A percentile compares a stretch with the other conserved stretches of the same genome.
These are phyloP conservation scores for Candida adriatica DNA, from an alignment of 805 yeast genomes.

Conservation along the genomic window DNA sequence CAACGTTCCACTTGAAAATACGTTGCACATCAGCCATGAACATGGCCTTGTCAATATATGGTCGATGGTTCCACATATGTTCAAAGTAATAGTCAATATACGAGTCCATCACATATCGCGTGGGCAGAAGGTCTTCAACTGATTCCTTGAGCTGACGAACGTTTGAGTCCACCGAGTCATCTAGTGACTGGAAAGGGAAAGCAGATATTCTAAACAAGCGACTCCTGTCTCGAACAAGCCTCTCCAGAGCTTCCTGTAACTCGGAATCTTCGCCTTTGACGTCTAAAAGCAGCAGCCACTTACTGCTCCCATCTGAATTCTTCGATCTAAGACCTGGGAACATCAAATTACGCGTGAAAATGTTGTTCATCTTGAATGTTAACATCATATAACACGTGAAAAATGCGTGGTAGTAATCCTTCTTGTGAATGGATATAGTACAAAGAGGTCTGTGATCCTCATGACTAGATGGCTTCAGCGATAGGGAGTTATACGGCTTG, in stretches of 20 bases:
- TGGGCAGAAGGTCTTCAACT: conserved; percentile 31
- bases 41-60: conserved; percentile 34
- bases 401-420: conserved; percentile 16
- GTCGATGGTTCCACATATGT: conserved; percentile 38
- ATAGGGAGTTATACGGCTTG: conserved; percentile 10
- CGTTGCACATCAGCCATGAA: conserved; percentile 24
- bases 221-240: conserved; percentile 8
- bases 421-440: conserved; percentile 10
- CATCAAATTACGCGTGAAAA: conserved; percentile 3
- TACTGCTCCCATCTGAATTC: conserved; percentile 14
- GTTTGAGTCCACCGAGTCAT: conserved; percentile 13
- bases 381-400: conserved; percentile 12
- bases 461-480: conserved; percentile 14
- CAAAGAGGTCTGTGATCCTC: conserved; percentile 20
- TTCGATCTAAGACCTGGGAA: conserved; percentile 10
- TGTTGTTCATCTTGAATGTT: conserved; percentile 6
- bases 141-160: conserved; percentile 26
- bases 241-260: conserved; percentile 4
- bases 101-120: conserved; percentile 30
- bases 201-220: conserved; percentile 1
- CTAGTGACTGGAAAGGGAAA: conserved; percentile 9
- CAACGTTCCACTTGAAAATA: conserved; percentile 31
- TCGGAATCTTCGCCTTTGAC: conserved; percentile 7
- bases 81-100: conserved; percentile 34
- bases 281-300: conserved; percentile 17